A percentile compares a stretch with the other conserved stretches of the same genome.
phyloP scores from a whole-genome alignment of 306 rosid species.

The Castanea sativa region DNA sequence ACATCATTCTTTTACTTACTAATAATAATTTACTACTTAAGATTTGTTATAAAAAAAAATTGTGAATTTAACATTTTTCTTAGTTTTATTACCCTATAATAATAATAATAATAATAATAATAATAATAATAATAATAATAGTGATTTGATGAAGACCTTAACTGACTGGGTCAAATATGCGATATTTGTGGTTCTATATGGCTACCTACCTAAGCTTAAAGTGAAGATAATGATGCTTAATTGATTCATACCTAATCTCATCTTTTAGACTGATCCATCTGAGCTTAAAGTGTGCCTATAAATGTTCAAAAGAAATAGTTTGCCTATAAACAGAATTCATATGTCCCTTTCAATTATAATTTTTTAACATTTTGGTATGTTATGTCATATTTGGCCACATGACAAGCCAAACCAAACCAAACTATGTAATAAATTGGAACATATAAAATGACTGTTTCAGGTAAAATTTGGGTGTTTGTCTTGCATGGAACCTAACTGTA shows the following conservation, averaged over 20 bases:
- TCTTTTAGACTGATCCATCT: not conserved
- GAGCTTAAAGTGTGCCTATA: not conserved
- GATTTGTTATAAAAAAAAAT: too few relatives aligned
- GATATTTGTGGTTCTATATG: not conserved
- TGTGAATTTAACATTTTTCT: too few relatives aligned
- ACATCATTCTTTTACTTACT: accelerated
- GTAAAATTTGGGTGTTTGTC: not conserved
- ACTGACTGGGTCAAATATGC: not conserved
- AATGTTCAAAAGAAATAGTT: not conserved
- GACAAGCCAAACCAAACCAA: not conserved
- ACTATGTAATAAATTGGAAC: not conserved
- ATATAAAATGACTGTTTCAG: not conserved
- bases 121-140: too few relatives aligned
- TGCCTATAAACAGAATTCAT: not conserved
- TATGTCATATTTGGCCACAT: not conserved
- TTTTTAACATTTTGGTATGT: not conserved
- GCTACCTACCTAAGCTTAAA: not conserved
- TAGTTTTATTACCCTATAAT: too few relatives aligned
- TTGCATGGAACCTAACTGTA: not conserved
- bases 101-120: too few relatives aligned
- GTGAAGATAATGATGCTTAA: not conserved
- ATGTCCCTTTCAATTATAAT: not conserved
- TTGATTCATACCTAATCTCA: constrained; percentile 8
- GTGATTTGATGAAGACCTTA: not conserved
- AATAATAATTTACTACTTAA: too few relatives aligned